Evolutionary conservation across 2,329 filamentous ascomycete species (phyloP).

Genomic region (Ophiostoma quercus): DNA sequence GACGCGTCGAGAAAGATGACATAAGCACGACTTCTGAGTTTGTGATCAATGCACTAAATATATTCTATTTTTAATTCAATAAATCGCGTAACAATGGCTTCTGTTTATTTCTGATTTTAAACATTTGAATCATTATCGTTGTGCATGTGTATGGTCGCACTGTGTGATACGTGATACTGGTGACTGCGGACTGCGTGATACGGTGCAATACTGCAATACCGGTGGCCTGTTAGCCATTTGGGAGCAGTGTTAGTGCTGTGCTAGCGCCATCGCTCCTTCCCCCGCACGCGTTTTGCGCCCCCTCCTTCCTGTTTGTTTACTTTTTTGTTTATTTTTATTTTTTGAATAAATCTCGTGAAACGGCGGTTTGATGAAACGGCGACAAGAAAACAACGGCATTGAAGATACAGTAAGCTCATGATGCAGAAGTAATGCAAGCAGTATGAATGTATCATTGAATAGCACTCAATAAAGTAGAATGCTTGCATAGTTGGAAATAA

Average conservation of each 20-base stretch:
- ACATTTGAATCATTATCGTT: not conserved
- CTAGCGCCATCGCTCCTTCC: not conserved
- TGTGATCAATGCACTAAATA: not conserved
- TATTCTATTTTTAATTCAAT: not conserved
- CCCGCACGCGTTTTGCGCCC: conserved; percentile 15
- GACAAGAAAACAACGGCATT: not conserved
- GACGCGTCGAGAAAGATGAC: not conserved
- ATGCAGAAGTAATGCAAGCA: not conserved
- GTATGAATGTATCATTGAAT: too few relatives aligned
- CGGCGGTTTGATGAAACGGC: not conserved
- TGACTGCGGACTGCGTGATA: not conserved
- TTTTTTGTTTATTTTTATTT: not conserved
- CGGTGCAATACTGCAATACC: too few relatives aligned
- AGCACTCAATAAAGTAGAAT: not conserved
- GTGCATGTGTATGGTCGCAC: not conserved
- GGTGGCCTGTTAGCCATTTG: too few relatives aligned
- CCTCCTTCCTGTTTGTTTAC: conserved; percentile 12
- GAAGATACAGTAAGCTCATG: not conserved
- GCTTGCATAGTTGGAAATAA: too few relatives aligned
- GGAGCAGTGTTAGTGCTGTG: too few relatives aligned
- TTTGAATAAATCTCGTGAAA: not conserved
- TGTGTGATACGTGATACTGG: not conserved
- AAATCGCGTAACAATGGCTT: not conserved
- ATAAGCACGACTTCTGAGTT: not conserved
- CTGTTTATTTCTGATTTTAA: not conserved